Percentiles rank a stretch among this genome's conserved stretches.
Conservation (phyloP, 805 yeast species). For the Nakazawaea ernobii region DNA sequence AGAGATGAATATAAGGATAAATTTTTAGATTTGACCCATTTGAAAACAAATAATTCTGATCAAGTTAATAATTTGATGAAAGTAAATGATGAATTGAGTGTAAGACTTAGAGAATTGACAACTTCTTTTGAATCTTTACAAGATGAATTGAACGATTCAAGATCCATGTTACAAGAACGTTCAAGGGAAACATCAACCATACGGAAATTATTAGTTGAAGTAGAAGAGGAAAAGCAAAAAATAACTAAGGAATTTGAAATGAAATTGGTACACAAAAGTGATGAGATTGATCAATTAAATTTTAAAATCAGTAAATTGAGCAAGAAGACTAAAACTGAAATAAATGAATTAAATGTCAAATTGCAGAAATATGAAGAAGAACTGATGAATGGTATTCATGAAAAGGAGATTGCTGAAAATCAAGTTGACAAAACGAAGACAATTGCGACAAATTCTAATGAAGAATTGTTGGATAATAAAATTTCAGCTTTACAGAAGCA, state of each 20-base stretch:
- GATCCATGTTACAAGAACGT: constrained; percentile 71
- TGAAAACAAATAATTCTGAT: constrained; percentile 24
- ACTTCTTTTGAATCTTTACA: constrained; percentile 60
- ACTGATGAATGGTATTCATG: constrained; percentile 18
- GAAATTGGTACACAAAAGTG: constrained; percentile 43
- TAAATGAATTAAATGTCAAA: constrained; percentile 53
- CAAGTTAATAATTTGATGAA: constrained; percentile 48
- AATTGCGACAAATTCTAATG: background rate
- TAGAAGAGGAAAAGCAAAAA: constrained; percentile 50
- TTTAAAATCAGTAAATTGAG: constrained; percentile 40
- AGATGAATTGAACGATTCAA: constrained; percentile 76
- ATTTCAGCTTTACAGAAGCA: constrained; percentile 34
- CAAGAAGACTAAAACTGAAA: constrained; percentile 56
- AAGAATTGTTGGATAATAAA: constrained; percentile 1
- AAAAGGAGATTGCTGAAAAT: background rate
- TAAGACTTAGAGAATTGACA: constrained; percentile 62
- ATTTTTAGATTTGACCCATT: constrained; percentile 28
- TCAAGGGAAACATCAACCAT: constrained; percentile 72
- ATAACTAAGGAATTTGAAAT: constrained; percentile 51
- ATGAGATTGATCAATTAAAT: constrained; percentile 60
- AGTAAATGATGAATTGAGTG: constrained; percentile 66
- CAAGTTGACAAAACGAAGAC: too few relatives aligned
- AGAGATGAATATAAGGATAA: constrained; percentile 34
- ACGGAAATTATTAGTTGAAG: constrained; percentile 61
- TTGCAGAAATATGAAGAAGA: constrained; percentile 28